Evolutionary conservation across 805 yeast species (phyloP).

Genomic region (Metschnikowia koreensis): DNA sequence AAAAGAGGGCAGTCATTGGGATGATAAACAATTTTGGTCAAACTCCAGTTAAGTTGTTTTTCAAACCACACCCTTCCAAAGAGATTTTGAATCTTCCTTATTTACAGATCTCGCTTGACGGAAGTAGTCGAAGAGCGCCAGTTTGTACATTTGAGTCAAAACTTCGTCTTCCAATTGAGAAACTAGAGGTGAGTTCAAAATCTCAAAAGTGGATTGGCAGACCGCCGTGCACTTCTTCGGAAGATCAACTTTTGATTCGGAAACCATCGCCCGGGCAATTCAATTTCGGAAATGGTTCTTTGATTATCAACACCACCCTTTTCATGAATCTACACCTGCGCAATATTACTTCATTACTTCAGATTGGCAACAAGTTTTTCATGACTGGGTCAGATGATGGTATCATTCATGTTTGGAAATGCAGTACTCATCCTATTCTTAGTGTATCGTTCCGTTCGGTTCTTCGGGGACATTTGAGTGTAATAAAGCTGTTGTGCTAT

Average conservation of each 20-base stretch:
- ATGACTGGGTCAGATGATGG: slow-evolving; percentile 58
- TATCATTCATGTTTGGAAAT: slow-evolving; percentile 57
- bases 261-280: slow-evolving; percentile 23
- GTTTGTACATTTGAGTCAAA: slow-evolving; percentile 43
- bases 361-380: slow-evolving; percentile 42
- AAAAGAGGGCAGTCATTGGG: slow-evolving; percentile 73
- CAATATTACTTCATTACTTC: slow-evolving; percentile 38
- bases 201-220: slow-evolving; percentile 52
- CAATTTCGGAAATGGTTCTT: slow-evolving; percentile 27
- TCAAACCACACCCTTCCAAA: slow-evolving; percentile 60
- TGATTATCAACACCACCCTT: slow-evolving; percentile 41
- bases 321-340: slow-evolving; percentile 45
- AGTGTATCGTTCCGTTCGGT: slow-evolving; percentile 42
- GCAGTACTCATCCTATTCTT: slow-evolving; percentile 25
- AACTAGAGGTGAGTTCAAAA: slow-evolving; percentile 44
- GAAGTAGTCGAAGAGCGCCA: slow-evolving; percentile 1
- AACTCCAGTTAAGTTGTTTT: slow-evolving; percentile 74
- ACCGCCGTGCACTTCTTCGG: slow-evolving; percentile 37
- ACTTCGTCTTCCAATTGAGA: slow-evolving; percentile 38
- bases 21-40: slow-evolving; percentile 92
- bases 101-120: slow-evolving; percentile 28
- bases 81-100: slow-evolving; percentile 39
- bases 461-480: slow-evolving; percentile 57
- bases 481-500: slow-evolving; percentile 46
- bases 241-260: slow-evolving; percentile 37